phyloP scores from a whole-genome alignment of 805 yeast species.

The Ogataea trehalophila region DNA sequence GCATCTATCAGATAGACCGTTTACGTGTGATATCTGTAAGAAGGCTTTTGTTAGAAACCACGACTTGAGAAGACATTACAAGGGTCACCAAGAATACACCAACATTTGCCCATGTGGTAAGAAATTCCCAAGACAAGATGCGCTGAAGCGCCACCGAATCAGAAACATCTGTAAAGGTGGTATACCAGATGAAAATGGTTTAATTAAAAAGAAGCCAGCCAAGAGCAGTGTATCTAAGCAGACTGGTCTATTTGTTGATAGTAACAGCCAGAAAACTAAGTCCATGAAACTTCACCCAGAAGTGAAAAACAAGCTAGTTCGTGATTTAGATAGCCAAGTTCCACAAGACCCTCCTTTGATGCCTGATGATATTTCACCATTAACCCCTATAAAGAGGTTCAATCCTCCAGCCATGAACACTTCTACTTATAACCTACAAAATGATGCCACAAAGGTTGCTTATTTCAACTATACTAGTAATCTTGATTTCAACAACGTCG shows the following conservation, averaged over 20 bases:
- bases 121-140: constrained; percentile 85
- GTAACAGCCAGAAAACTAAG: neutral
- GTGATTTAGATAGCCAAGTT: neutral
- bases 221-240: neutral
- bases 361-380: too few species aligned
- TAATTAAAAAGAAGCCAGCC: constrained; percentile 10
- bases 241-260: neutral
- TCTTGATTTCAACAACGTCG: constrained; percentile 10
- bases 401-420: neutral
- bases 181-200: constrained; percentile 32
- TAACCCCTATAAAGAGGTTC: too few species aligned
- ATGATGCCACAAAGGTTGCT: neutral
- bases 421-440: too few species aligned
- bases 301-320: neutral
- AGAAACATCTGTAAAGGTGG: constrained; percentile 85
- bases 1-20: constrained; percentile 92
- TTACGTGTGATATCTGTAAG: constrained; percentile 69
- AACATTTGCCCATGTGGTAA: constrained; percentile 90
- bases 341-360: too few species aligned
- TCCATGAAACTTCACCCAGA: neutral
- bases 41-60: constrained; percentile 93
- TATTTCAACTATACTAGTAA: constrained; percentile 6
- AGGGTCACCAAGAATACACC: constrained; percentile 73
- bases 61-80: constrained; percentile 84
- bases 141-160: constrained; percentile 72